Base-by-base conservation (phyloP, 2,329 filamentous ascomycete species). In the Blastomyces silverae region DNA sequence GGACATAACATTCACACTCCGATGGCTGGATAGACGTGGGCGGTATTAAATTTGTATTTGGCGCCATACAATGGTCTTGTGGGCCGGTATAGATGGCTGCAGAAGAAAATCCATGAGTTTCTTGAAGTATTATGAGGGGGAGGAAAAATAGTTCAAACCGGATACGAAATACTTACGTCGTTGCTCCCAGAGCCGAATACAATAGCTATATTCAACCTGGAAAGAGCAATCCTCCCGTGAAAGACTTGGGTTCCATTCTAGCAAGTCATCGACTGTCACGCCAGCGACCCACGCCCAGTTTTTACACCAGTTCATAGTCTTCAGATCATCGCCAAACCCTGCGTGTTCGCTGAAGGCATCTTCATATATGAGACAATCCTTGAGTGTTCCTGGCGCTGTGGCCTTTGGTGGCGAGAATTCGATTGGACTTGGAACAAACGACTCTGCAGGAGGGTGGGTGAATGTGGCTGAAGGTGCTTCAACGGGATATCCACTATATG, bases 161-260 rank as follows among this genome's bases (percentile, higher is more conserved):
- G 20, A 10, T 44, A 11, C 2, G 11, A 46, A 42, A 1, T 61
- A 61, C 39, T 61, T 39, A 46, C 39, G 58, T 25, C 42, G 8
- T 22, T 28, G 15, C 10, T 61, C 58, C 39, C 58, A 48, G 28
- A n/a, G 58, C 39, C 39, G 58, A 61, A 61, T 46, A 46, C 57
- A 42, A 7, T 60, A 44, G 31, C 37, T 60, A 31, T 61, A 61
- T 28, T 61, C 34, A 17, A 22, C 22, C 17, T 48, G 34, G 6
- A 61, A 48, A 25, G 48, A n/a, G 37, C 58, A 61, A 28, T 25
- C 46, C 22, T 61, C n/a, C 10, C n/a, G 17, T 20, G 15, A 25
- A 20, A 48, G 58, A n/a, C 58, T 61, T 8, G 58, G 39, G 17
- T 48, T 61, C 58, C 58, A 61, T 34, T 61, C 44, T 10, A 61